Evolutionary conservation across 495 filamentous ascomycete genomes (phyloP), one percentile per base, ranked within the genome.

Genomic region (Podospora pseudopauciseta): DNA sequence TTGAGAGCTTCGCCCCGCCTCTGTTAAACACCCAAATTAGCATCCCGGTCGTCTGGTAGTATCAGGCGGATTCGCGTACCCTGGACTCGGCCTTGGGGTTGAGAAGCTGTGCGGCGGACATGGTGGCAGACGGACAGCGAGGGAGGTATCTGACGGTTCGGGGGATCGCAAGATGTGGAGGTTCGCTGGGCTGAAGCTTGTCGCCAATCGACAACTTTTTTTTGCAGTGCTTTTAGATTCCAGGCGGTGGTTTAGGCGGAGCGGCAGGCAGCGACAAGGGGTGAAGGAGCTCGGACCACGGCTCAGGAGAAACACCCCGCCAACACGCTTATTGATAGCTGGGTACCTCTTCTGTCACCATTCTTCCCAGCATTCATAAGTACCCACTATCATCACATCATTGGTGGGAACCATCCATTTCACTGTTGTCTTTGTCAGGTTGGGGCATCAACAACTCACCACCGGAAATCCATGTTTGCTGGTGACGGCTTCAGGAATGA

Each of bases 61-160:
- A 7, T 34, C 20, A 65, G 30, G 4, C 16, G 13, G 39, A 27
- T 18, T n/a, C 20, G 67, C 89, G 73, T 83, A 96, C 94, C 80
- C 96, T 88, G 59, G 93, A 97, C 83, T 99, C 95, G 73, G 95
- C 95, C 82, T 98, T 98, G 44, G 94, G 94, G 78, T 99, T 99
- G 27, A 99, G 89, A 74, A 99, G 87, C 85, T 97, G 94, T 65
- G 95, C 93, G 68, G 95, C 95, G 75, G 92, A 92, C 89, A 92
- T 94, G 74, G 72, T 83, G 62, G 66, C 11, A 61, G 65, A 70
- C 60, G 62, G 44, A 70, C 65, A 66, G 55, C 49, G 59, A 65
- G 34, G 58, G 32, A 64, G 53, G 13, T 64, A 59, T 69, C 56
- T 57, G 63, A 56, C 57, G 26, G 66, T 65, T 57, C 4, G 65